Evolutionary conservation across 1,139 yeast species (phyloP), one percentile per base, ranked within the genome.

Genomic region (Yarrowia galli): DNA sequence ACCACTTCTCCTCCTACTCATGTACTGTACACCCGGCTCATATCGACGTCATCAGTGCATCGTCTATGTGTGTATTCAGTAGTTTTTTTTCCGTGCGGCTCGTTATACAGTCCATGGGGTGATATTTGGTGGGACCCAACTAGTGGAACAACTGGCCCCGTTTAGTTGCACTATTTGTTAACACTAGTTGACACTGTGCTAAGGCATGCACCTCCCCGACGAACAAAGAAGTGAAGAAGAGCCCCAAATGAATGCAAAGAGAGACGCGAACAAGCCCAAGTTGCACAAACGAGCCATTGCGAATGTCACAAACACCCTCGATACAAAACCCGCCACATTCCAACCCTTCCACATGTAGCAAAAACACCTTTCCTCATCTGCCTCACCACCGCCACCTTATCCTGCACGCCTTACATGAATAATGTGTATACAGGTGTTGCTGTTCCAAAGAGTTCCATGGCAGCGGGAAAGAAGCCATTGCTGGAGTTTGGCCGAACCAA

Each of bases 361-460:
- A 45, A 45, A 9, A 42, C 20, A 3, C 15, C 22, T 18, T 18
- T 16, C 2, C n/a, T 12, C 16, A 15, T 48, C 53, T n/a, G 53
- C 53, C 53, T 48, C 42, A 51, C 40, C 40, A 10, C 58, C 58
- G 58, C 60, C 60, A 53, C 60, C 60, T 53, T 53, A 53, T 53
- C 60, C 60, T 53, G 60, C 60, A 53, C 32, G 45, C 60, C 43
- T 36, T 38, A 53, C 60, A 53, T 53, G 43, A 53, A 53, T 53
- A 36, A 53, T 22, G 60, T 53, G 60, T 22, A 18, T 36, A 8
- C 2, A 9, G 60, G 23, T 25, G 32, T 53, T 53, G 60, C 60
- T 53, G 45, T 53, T 53, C 60, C 32, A 38, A 36, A 36, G 45
- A 36, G 22, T 53, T 53, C 60, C 60, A 53, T 53, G 60, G 45